Evolutionary conservation across 345 rosid species (phyloP).

Genomic region (Firmiana major): DNA sequence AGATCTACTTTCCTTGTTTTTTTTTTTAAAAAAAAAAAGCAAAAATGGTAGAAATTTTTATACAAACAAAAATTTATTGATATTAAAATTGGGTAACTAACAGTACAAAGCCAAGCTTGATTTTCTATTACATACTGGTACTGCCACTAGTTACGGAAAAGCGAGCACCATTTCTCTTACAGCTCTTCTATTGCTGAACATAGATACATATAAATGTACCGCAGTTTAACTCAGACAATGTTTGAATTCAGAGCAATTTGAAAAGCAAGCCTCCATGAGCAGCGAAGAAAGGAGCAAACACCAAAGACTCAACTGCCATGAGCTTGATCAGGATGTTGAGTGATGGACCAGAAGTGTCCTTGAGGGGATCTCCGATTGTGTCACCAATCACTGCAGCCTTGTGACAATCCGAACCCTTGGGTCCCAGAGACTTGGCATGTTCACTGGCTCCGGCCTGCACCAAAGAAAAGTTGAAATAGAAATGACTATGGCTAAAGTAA

Average conservation of each 20-base stretch:
- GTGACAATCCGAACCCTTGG: conserved; percentile 67
- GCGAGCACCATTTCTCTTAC: background rate
- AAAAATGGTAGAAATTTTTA: no score
- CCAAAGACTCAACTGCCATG: conserved; percentile 67
- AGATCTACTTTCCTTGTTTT: no score
- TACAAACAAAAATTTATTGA: no score
- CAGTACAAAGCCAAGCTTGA: background rate
- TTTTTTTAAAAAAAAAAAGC: no score
- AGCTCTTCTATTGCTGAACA: background rate
- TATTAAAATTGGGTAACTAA: no score
- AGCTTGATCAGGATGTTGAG: conserved; percentile 71
- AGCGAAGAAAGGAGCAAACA: conserved; percentile 68
- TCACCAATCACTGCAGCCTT: conserved; percentile 75
- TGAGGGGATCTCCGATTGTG: conserved; percentile 64
- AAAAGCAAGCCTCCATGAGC: conserved; percentile 59
- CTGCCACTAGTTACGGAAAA: background rate
- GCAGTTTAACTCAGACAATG: background rate
- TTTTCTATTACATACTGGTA: conserved; percentile 1
- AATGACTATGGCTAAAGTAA: background rate
- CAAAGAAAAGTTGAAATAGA: no score
- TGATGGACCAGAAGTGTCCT: conserved; percentile 68
- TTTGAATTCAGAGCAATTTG: conserved; percentile 38
- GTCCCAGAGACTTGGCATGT: conserved; percentile 57
- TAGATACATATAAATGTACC: background rate
- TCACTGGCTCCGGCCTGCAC: conserved; percentile 54